Conservation (phyloP, 805 yeast species). For the Naumovozyma dairenensis region DNA sequence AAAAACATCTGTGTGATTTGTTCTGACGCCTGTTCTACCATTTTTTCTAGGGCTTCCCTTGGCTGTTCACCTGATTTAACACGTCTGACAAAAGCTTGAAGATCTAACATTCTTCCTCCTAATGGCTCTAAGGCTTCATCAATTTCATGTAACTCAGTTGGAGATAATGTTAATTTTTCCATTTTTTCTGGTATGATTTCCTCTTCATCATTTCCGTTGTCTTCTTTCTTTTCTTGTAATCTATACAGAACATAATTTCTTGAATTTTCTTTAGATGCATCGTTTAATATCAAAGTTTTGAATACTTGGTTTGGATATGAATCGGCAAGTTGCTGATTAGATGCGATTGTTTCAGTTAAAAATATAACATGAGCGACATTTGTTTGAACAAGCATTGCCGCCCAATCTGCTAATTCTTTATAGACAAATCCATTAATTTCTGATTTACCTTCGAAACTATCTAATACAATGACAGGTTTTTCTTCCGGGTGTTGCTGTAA, state of each 20-base stretch:
- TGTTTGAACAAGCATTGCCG: constrained; percentile 61
- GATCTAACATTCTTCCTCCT: constrained; percentile 92
- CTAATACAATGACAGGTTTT: constrained; percentile 79
- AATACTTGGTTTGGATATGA: constrained; percentile 84
- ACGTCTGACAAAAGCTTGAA: constrained; percentile 83
- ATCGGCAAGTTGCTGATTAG: constrained; percentile 53
- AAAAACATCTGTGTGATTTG: constrained; percentile 77
- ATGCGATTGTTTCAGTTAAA: constrained; percentile 77
- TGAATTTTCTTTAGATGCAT: constrained; percentile 69
- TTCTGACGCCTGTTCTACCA: constrained; percentile 77
- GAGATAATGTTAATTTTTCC: constrained; percentile 5
- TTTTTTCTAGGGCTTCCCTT: constrained; percentile 60
- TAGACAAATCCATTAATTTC: constrained; percentile 57
- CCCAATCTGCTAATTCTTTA: constrained; percentile 79
- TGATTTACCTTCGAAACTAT: constrained; percentile 55
- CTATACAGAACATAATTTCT: constrained; percentile 57
- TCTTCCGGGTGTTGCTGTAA: constrained; percentile 76
- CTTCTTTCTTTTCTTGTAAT: constrained; percentile 29
- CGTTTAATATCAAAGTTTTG: constrained; percentile 62
- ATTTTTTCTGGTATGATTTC: constrained; percentile 1
- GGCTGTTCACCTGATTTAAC: constrained; percentile 83
- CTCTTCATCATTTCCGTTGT: constrained; percentile 21
- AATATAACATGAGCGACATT: constrained; percentile 85
- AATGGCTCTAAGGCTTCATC: constrained; percentile 57
- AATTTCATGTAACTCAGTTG: constrained; percentile 31